Evolutionary conservation across 1,284 basidiomycete genomes (phyloP).

Genomic region (Inonotus obliquus): DNA sequence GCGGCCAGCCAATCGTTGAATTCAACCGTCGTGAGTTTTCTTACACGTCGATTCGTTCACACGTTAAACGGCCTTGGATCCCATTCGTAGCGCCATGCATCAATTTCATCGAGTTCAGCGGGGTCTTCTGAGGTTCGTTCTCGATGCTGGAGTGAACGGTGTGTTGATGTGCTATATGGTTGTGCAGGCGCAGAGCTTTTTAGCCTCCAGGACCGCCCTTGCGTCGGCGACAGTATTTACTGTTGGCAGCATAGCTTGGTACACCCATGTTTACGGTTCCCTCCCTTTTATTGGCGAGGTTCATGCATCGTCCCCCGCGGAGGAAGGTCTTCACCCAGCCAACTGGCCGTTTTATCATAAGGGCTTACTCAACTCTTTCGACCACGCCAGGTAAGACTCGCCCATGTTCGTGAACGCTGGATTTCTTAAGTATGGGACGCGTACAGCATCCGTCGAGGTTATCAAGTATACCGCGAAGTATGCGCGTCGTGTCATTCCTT

Average conservation of each 20-base stretch:
- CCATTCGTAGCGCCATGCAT: conserved; percentile 11
- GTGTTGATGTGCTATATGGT: background rate
- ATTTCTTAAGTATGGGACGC: conserved; percentile 8
- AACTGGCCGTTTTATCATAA: conserved; percentile 90
- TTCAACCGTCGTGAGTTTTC: conserved; percentile 8
- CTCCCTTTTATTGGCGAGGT: conserved; percentile 85
- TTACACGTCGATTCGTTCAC: background rate
- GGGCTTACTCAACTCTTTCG: conserved; percentile 86
- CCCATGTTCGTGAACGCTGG: conserved; percentile 16
- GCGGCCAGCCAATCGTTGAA: conserved; percentile 16
- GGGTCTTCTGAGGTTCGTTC: conserved; percentile 6
- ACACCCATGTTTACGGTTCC: conserved; percentile 89
- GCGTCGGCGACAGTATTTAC: conserved; percentile 76
- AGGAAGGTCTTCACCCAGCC: conserved; percentile 92
- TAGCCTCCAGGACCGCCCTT: conserved; percentile 76
- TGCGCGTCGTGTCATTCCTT: conserved; percentile 99
- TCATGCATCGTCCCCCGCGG: conserved; percentile 85
- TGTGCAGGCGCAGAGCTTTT: conserved; percentile 34
- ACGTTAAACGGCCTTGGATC: background rate
- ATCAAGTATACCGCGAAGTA: conserved; percentile 99
- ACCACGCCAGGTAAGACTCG: conserved; percentile 78
- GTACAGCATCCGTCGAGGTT: conserved; percentile 90
- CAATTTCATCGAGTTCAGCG: conserved; percentile 13
- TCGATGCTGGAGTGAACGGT: background rate
- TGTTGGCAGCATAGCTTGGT: conserved; percentile 91